A percentile compares a stretch with the other conserved stretches of the same genome.
Conservation (phyloP, 2,329 filamentous ascomycete genomes). For the Sporothrix luriei region DNA sequence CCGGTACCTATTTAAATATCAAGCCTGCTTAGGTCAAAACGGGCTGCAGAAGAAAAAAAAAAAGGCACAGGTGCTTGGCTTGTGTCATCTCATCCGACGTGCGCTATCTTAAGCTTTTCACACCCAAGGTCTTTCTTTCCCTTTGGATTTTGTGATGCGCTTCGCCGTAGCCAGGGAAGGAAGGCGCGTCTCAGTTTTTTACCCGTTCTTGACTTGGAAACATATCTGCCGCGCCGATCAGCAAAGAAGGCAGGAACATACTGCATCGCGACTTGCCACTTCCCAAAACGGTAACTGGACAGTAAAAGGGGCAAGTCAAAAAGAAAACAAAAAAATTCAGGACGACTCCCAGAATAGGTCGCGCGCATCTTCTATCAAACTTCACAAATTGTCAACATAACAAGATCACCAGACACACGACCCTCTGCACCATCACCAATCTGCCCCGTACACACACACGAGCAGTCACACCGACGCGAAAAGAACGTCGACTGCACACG, state of each 20-base stretch:
- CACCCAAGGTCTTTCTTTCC: not conserved
- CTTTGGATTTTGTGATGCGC: not conserved
- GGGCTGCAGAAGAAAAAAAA: not conserved
- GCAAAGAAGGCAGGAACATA: not conserved
- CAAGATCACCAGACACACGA: not conserved
- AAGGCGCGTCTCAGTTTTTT: constrained; percentile 21
- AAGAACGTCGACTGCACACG: not conserved
- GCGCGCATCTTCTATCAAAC: no score
- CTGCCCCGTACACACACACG: not conserved
- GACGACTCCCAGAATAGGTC: no score
- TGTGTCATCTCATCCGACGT: no score
- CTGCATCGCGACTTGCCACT: not conserved
- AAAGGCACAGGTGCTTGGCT: not conserved
- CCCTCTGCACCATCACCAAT: not conserved
- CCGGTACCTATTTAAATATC: constrained; percentile 3
- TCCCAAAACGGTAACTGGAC: not conserved
- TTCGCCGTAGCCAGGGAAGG: constrained; percentile 26
- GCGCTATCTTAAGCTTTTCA: not conserved
- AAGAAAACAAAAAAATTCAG: not conserved
- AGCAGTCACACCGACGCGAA: not conserved
- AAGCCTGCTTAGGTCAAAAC: not conserved
- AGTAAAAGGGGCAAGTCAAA: not conserved
- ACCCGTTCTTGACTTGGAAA: constrained; percentile 22
- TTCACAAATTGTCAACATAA: not conserved
- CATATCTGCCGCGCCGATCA: constrained; percentile 22